These are phyloP conservation scores for Erodium chrysanthum DNA, from an alignment of 441 rosid species.

Conservation along the genomic window DNA sequence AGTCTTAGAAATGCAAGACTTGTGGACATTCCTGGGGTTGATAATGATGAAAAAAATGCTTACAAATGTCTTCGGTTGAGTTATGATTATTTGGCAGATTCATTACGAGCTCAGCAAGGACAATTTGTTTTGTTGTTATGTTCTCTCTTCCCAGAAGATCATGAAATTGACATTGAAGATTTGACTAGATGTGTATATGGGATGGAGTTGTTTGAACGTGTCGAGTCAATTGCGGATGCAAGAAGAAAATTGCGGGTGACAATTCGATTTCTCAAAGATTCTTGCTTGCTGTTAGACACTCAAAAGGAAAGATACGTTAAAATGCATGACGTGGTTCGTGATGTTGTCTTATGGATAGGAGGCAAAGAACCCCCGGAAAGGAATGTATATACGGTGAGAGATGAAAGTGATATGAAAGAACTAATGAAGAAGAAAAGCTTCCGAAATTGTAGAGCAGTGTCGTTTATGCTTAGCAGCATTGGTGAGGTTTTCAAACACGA, in stretches of 20 bases:
- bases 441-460: neutral
- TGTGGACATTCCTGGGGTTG: neutral
- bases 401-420: neutral
- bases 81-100: neutral
- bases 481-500: neutral
- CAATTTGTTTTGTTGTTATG: neutral
- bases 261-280: neutral
- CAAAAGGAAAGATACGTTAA: neutral
- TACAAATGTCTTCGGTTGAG: neutral
- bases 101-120: neutral
- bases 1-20: neutral
- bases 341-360: neutral
- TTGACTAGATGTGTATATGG: neutral
- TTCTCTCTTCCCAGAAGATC: neutral
- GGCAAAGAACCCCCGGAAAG: neutral
- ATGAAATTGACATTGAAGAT: neutral
- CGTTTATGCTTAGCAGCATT: neutral
- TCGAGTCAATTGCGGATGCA: neutral
- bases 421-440: neutral
- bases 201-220: neutral
- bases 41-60: neutral
- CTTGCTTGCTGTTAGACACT: neutral
- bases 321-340: neutral
- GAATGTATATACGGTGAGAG: neutral
- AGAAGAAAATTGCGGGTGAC: neutral